phyloP scores from a whole-genome alignment of 2,329 filamentous ascomycete species.

The Acrocalymma vagum region DNA sequence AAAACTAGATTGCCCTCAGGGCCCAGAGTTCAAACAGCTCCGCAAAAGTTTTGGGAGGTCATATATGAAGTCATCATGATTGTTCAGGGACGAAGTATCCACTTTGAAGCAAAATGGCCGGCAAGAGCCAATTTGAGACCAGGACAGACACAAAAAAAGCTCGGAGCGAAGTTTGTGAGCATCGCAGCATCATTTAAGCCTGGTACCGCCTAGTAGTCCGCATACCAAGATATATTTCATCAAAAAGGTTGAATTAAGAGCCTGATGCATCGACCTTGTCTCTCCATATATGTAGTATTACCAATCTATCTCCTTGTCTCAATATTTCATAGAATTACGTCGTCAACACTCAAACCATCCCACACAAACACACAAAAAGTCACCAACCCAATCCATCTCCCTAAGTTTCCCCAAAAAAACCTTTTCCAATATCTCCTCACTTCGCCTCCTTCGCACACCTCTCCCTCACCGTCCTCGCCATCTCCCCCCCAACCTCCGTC shows the following conservation, averaged over 20 bases:
- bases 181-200: slow-evolving; percentile 20
- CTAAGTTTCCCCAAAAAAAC: too few relatives aligned
- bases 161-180: slow-evolving; percentile 8
- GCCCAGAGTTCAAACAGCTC: slow-evolving; percentile 1
- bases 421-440: too few relatives aligned
- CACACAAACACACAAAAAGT: too few relatives aligned
- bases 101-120: slow-evolving; percentile 19
- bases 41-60: slow-evolving; percentile 14
- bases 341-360: too few relatives aligned
- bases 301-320: too few relatives aligned
- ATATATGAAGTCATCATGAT: slow-evolving; percentile 20
- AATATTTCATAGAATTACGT: too few relatives aligned
- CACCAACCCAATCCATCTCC: too few relatives aligned
- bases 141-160: slow-evolving; percentile 8
- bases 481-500: slow-evolving; percentile 43
- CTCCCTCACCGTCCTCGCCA: slow-evolving; percentile 44
- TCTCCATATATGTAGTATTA: too few relatives aligned
- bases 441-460: slow-evolving; percentile 11
- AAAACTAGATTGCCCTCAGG: slow-evolving; percentile 6
- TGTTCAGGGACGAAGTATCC: slow-evolving; percentile 21
- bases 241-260: too few relatives aligned
- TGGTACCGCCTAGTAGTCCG: slow-evolving; percentile 25
- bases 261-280: too few relatives aligned
- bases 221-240: too few relatives aligned
- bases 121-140: slow-evolving; percentile 1